Percentiles rank a stretch among this genome's conserved stretches.
phyloP scores from a whole-genome alignment of 371 early-diverging fungal species.

The Catenaria anguillulae region DNA sequence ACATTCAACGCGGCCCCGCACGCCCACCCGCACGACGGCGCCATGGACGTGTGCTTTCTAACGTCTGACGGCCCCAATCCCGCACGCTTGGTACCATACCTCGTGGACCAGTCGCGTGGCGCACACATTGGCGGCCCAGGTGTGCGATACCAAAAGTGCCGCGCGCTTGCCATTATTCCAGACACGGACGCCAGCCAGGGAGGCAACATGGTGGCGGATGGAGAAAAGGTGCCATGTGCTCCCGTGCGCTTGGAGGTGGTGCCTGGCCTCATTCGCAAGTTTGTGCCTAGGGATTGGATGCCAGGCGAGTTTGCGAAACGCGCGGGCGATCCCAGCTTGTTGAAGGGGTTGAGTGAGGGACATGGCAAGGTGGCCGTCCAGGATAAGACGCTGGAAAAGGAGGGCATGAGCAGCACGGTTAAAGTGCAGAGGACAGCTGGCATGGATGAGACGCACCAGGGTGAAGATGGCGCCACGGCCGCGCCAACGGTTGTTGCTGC shows the following conservation, averaged over 20 bases:
- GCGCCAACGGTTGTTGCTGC: no score
- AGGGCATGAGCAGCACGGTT: no score
- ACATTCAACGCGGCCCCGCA: slow-evolving; percentile 1
- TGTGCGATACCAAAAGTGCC: not conserved
- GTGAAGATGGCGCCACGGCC: no score
- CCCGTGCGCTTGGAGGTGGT: not conserved
- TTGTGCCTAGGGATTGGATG: not conserved
- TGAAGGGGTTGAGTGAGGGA: no score
- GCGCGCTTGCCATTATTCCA: not conserved
- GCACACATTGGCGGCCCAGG: not conserved
- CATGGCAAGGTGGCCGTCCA: no score
- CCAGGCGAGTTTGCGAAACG: not conserved
- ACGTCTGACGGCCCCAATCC: not conserved
- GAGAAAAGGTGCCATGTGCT: not conserved
- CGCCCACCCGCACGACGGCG: not conserved
- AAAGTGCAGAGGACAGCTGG: no score
- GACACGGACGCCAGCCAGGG: not conserved
- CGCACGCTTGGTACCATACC: not conserved
- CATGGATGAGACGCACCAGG: no score
- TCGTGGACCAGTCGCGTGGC: not conserved
- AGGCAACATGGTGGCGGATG: not conserved
- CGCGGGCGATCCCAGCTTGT: no score
- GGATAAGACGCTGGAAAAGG: no score
- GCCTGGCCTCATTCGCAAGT: not conserved
- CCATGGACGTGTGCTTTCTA: not conserved